These are phyloP conservation scores for Clathrospora elynae DNA, from an alignment of 2,329 filamentous ascomycete genomes.

Conservation along the genomic window DNA sequence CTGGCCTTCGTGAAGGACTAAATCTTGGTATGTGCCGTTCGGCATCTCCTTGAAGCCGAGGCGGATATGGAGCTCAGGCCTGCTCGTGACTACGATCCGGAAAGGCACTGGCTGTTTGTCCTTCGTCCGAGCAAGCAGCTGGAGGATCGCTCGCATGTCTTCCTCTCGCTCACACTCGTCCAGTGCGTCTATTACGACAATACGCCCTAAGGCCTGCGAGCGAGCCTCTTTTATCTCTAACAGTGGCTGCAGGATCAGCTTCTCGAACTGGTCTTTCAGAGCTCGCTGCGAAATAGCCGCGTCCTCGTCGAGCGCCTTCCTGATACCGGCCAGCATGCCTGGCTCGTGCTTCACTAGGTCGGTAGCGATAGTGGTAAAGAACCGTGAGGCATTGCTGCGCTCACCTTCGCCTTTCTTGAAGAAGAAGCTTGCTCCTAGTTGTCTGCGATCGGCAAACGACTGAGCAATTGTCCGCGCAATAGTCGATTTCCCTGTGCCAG, in stretches of 20 bases:
- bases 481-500: no score
- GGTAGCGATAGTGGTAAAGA: slow-evolving; percentile 25
- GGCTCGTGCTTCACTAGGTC: slow-evolving; percentile 16
- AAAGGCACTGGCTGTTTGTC: slow-evolving; percentile 13
- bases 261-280: slow-evolving; percentile 8
- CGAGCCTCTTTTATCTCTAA: not conserved
- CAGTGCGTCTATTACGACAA: slow-evolving; percentile 32
- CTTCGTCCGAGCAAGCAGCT: slow-evolving; percentile 16
- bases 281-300: slow-evolving; percentile 4
- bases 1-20: slow-evolving; percentile 20
- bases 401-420: slow-evolving; percentile 16
- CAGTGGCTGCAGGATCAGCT: slow-evolving; percentile 13
- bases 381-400: slow-evolving; percentile 10
- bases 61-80: slow-evolving; percentile 26
- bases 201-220: not conserved
- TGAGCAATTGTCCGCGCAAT: slow-evolving; percentile 27
- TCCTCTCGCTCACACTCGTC: slow-evolving; percentile 38
- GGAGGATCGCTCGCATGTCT: slow-evolving; percentile 25
- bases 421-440: slow-evolving; percentile 17
- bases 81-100: slow-evolving; percentile 26
- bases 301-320: slow-evolving; percentile 18
- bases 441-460: not conserved
- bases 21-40: slow-evolving; percentile 17
- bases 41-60: slow-evolving; percentile 22
- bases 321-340: slow-evolving; percentile 12